A percentile compares a stretch with the other conserved stretches of the same genome.
Evolutionary conservation across 345 rosid genomes (phyloP).

Genomic region (Toxicodendron radicans): DNA sequence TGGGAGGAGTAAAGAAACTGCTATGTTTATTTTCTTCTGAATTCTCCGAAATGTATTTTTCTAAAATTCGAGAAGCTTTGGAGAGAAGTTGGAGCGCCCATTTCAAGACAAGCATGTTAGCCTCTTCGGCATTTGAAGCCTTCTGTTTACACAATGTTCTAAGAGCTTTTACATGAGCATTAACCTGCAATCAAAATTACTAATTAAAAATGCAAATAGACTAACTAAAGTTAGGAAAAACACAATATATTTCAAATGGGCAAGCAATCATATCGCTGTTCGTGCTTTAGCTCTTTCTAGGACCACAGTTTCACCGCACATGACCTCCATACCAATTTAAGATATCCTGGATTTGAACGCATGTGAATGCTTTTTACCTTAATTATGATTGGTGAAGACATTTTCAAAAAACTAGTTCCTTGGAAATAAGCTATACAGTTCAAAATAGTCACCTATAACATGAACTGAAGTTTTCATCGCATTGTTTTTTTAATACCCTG

Average conservation of each 20-base stretch:
- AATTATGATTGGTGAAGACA: neutral
- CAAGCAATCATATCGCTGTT: neutral
- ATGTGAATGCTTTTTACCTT: neutral
- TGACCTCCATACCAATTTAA: neutral
- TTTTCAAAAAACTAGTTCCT: neutral
- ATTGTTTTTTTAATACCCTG: neutral
- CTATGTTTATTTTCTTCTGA: conserved; percentile 37
- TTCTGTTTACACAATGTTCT: conserved; percentile 78
- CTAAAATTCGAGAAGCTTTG: conserved; percentile 59
- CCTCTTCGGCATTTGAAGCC: conserved; percentile 56
- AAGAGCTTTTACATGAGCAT: conserved; percentile 90
- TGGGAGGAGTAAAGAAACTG: conserved; percentile 67
- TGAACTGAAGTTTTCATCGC: neutral
- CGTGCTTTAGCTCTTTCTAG: neutral
- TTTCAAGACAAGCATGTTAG: conserved; percentile 63
- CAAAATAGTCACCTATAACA: neutral
- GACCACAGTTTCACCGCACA: neutral
- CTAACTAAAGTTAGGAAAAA: neutral
- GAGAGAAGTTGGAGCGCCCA: conserved; percentile 70
- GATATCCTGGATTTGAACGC: neutral
- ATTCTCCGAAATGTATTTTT: conserved; percentile 50
- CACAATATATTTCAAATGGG: neutral
- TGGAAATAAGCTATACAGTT: neutral
- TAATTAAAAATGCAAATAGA: conserved; percentile 11
- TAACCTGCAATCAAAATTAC: conserved; percentile 59